These are phyloP conservation scores for Pseudotsuga menziesii DNA, from an alignment of 75 land plant genomes.

Conservation along the genomic window DNA sequence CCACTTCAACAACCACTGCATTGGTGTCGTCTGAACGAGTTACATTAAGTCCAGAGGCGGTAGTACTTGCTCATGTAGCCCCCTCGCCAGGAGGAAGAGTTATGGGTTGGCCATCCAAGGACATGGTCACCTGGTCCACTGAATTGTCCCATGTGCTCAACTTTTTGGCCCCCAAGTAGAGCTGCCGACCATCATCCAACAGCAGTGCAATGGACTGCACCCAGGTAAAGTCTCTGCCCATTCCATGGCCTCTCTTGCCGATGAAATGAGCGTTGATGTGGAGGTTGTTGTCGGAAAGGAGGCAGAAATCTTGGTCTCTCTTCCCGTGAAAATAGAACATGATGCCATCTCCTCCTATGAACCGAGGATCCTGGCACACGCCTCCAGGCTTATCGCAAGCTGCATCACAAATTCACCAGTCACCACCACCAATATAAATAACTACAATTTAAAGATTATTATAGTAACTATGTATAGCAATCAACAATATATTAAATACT, in stretches of 20 bases:
- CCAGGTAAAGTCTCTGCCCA: constrained; percentile 26
- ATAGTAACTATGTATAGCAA: background rate
- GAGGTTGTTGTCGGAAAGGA: constrained; percentile 15
- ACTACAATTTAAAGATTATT: background rate
- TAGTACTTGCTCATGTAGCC: background rate
- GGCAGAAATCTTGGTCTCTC: constrained; percentile 24
- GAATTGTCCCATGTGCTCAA: constrained; percentile 20
- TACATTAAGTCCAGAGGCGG: background rate
- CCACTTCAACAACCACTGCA: constrained; percentile 11
- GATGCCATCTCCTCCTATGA: constrained; percentile 31
- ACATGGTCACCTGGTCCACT: constrained; percentile 16
- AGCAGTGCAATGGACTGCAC: constrained; percentile 23
- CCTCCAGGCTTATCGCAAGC: constrained; percentile 17
- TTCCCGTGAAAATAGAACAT: constrained; percentile 30
- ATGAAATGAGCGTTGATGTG: constrained; percentile 37
- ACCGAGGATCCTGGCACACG: constrained; percentile 31
- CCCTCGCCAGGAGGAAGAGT: constrained; percentile 1
- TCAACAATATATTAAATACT: background rate
- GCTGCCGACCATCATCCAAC: constrained; percentile 8
- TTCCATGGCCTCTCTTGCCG: constrained; percentile 23
- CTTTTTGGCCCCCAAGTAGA: constrained; percentile 19
- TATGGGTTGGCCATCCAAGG: constrained; percentile 20
- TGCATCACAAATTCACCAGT: background rate
- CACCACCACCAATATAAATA: background rate
- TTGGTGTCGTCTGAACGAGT: constrained; percentile 4